Evolutionary conservation across 2,329 filamentous ascomycete species (phyloP).

Genomic region (Trichoderma koningii): DNA sequence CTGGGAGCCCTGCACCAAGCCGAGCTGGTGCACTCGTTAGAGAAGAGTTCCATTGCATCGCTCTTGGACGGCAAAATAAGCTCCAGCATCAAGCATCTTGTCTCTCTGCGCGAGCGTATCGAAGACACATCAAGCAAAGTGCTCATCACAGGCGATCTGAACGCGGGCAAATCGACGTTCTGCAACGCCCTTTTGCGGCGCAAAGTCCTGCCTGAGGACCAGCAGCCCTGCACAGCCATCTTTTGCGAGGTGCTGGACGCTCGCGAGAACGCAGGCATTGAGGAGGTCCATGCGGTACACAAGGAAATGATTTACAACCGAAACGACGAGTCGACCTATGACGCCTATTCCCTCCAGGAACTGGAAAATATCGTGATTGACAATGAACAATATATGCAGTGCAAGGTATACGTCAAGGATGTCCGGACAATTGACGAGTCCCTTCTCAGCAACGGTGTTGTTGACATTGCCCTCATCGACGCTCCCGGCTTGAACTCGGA

Average conservation of each 20-base stretch:
- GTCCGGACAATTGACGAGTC: slow-evolving; percentile 88
- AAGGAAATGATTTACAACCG: slow-evolving; percentile 78
- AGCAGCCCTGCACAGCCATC: slow-evolving; percentile 96
- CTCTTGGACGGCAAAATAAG: slow-evolving; percentile 92
- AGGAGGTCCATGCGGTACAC: slow-evolving; percentile 95
- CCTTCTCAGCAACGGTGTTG: slow-evolving; percentile 92
- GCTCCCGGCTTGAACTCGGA: slow-evolving; percentile 94
- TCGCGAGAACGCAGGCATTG: slow-evolving; percentile 83
- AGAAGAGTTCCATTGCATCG: slow-evolving; percentile 87
- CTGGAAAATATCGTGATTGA: slow-evolving; percentile 89
- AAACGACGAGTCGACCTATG: slow-evolving; percentile 91
- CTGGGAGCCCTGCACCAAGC: slow-evolving; percentile 82
- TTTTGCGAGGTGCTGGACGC: slow-evolving; percentile 97
- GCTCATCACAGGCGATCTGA: slow-evolving; percentile 90
- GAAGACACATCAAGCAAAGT: slow-evolving; percentile 98
- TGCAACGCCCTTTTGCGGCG: slow-evolving; percentile 94
- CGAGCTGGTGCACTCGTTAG: slow-evolving; percentile 90
- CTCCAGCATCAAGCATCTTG: slow-evolving; percentile 87
- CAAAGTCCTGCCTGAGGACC: slow-evolving; percentile 92
- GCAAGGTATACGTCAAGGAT: slow-evolving; percentile 96
- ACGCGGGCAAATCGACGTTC: slow-evolving; percentile 97
- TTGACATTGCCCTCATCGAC: slow-evolving; percentile 96
- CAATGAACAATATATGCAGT: slow-evolving; percentile 85
- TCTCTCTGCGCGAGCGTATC: slow-evolving; percentile 85
- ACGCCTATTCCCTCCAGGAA: slow-evolving; percentile 75